Conservation (phyloP, 768 basidiomycete species). For the Leccinum subgranulosum region DNA sequence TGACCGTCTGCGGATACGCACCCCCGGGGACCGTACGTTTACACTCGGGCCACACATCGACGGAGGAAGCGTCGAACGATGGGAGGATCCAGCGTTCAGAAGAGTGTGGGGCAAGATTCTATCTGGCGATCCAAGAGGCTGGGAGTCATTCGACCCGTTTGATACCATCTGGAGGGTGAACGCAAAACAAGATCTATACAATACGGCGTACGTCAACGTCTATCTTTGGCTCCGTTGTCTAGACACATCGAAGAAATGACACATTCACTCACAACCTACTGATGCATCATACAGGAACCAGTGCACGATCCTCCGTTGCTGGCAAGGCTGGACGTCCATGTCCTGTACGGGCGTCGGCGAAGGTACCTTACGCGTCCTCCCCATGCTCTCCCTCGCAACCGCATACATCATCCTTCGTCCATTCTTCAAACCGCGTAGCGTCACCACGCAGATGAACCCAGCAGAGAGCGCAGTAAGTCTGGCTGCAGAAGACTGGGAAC, state of each 20-base stretch:
- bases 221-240: conserved; percentile 4
- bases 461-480: conserved; percentile 19
- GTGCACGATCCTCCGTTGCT: conserved; percentile 55
- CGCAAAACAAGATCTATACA: conserved; percentile 60
- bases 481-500: conserved; percentile 50
- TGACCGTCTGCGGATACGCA: conserved; percentile 71
- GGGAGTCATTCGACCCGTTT: conserved; percentile 51
- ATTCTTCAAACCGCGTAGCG: conserved; percentile 49
- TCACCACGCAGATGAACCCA: not conserved
- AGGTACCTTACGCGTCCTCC: conserved; percentile 64
- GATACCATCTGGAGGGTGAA: conserved; percentile 44
- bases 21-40: conserved; percentile 67
- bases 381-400: conserved; percentile 50
- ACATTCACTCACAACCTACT: not conserved
- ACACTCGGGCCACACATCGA: conserved; percentile 62
- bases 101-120: conserved; percentile 44
- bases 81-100: conserved; percentile 48
- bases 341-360: conserved; percentile 54
- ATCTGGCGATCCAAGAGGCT: conserved; percentile 35
- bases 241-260: not conserved
- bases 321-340: conserved; percentile 56
- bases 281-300: conserved; percentile 37
- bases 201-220: conserved; percentile 42
- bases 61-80: conserved; percentile 51
- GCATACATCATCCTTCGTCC: conserved; percentile 65